Percentiles rank a stretch among this genome's conserved stretches.
Conservation (phyloP, 2,329 filamentous ascomycete species). For the Zymoseptoria passerinii region DNA sequence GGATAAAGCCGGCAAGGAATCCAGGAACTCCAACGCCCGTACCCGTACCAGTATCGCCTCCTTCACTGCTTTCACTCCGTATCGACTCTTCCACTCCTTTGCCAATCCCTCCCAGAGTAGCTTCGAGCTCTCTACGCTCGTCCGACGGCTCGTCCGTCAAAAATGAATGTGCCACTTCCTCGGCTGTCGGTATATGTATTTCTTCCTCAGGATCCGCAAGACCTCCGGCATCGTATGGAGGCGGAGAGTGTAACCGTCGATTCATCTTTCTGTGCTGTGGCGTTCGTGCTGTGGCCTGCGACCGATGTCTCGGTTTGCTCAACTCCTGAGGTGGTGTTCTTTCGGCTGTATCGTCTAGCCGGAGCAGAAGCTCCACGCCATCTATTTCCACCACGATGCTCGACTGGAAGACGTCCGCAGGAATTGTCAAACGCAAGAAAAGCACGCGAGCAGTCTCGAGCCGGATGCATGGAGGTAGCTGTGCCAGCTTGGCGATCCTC, state of each 20-base stretch:
- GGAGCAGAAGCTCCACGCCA: constrained; percentile 60
- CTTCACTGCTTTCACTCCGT: constrained; percentile 48
- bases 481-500: constrained; percentile 30
- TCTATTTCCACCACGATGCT: constrained; percentile 75
- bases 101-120: constrained; percentile 52
- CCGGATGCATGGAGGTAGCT: constrained; percentile 63
- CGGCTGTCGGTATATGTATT: constrained; percentile 53
- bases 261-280: constrained; percentile 30
- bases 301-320: constrained; percentile 25
- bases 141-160: constrained; percentile 60
- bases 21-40: constrained; percentile 59
- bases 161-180: constrained; percentile 70
- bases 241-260: constrained; percentile 28
- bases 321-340: constrained; percentile 27
- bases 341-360: constrained; percentile 15
- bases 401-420: constrained; percentile 78
- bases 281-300: constrained; percentile 15
- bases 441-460: constrained; percentile 67
- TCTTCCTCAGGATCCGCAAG: constrained; percentile 27
- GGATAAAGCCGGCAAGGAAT: constrained; percentile 63
- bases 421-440: constrained; percentile 70
- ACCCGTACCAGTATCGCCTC: constrained; percentile 57
- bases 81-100: constrained; percentile 54
- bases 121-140: constrained; percentile 60
- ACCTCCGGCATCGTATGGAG: constrained; percentile 18